Percentiles rank a stretch among this genome's conserved stretches.
These are phyloP conservation scores for Alternaria arborescens DNA, from an alignment of 2,329 filamentous ascomycete species.

Conservation along the genomic window DNA sequence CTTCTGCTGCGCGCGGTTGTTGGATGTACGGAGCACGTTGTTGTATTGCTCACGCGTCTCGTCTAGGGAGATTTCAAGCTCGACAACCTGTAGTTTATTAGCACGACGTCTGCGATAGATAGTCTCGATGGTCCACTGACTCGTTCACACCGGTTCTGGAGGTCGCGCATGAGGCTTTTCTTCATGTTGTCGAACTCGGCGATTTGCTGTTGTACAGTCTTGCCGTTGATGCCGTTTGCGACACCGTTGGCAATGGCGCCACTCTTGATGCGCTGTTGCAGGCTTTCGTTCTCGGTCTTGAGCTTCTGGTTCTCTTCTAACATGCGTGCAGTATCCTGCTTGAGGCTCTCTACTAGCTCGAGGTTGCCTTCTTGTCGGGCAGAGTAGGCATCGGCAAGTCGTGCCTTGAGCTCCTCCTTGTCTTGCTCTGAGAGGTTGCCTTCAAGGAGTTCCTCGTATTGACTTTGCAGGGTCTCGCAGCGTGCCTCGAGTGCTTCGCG, in stretches of 20 bases:
- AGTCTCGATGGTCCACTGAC: constrained; percentile 52
- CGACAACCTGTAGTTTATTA: constrained; percentile 68
- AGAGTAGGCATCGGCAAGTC: constrained; percentile 78
- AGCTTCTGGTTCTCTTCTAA: constrained; percentile 83
- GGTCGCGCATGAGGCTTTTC: constrained; percentile 98
- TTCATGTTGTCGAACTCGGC: constrained; percentile 99
- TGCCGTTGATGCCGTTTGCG: constrained; percentile 71
- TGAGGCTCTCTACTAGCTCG: constrained; percentile 78
- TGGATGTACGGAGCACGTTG: constrained; percentile 93
- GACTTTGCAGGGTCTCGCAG: constrained; percentile 75
- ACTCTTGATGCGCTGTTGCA: constrained; percentile 76
- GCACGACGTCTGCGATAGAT: constrained; percentile 18
- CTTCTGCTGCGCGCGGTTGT: constrained; percentile 99
- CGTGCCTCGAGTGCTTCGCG: constrained; percentile 80
- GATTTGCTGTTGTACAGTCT: constrained; percentile 96
- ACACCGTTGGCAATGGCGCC: constrained; percentile 68
- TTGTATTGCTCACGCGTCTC: constrained; percentile 99
- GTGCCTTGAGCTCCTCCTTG: constrained; percentile 82
- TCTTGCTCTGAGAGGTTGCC: constrained; percentile 81
- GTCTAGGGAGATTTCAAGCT: constrained; percentile 96
- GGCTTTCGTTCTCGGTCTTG: constrained; percentile 80
- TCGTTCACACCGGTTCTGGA: constrained; percentile 97
- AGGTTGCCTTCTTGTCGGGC: constrained; percentile 77
- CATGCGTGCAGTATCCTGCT: constrained; percentile 77
- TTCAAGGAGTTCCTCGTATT: constrained; percentile 84